phyloP scores from a whole-genome alignment of 257 asterid species.

The Nicotiana paniculata region DNA sequence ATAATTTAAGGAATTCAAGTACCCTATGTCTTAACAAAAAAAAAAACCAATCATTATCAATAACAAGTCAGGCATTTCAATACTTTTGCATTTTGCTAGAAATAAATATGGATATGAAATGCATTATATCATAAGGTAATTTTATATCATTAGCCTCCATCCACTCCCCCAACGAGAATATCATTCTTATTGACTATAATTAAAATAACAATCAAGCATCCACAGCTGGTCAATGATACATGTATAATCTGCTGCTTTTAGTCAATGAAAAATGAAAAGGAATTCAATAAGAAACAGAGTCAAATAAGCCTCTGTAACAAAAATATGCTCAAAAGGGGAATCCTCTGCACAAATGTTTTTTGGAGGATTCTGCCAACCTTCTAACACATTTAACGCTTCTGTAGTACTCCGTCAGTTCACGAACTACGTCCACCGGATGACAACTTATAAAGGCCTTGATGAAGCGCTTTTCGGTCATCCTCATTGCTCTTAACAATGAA shows the following conservation, averaged over 20 bases:
- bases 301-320: background rate
- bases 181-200: background rate
- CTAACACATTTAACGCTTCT: conserved; percentile 44
- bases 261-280: background rate
- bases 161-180: background rate
- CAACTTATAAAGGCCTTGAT: conserved; percentile 42
- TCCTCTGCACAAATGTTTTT: conserved; percentile 39
- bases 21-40: no score
- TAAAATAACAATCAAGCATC: background rate
- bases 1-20: no score
- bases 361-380: conserved; percentile 69
- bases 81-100: no score
- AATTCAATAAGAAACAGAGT: background rate
- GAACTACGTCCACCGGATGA: conserved; percentile 45
- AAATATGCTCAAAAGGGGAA: conserved; percentile 53
- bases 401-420: conserved; percentile 40
- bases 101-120: no score
- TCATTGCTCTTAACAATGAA: conserved; percentile 48
- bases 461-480: conserved; percentile 75
- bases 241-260: background rate
- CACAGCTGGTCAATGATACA: background rate
- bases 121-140: background rate
- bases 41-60: no score
- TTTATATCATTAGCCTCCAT: background rate
- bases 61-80: no score